Evolutionary conservation across 345 rosid species (phyloP), one percentile per base, ranked within the genome.

Genomic region (Aethionema arabicum): DNA sequence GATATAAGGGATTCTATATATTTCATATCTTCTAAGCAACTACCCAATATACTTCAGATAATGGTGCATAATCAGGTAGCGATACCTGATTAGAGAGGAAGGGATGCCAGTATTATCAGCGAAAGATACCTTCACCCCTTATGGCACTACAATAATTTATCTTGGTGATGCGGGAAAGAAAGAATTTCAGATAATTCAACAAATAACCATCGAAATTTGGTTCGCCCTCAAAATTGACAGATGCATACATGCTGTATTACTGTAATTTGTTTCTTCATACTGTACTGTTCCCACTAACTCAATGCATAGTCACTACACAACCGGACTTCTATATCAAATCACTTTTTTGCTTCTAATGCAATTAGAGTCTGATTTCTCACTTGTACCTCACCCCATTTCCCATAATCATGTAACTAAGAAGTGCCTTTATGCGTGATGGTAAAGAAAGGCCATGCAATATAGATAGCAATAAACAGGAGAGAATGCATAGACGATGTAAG

Each of bases 401-500:
- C 45, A 47, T 69, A 48, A 16, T 37, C 50, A 12, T 46, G 21
- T 38, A 12, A 59, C 32, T 58, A 54, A 44, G 37, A 39, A 49
- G 41, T 35, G 50, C 11, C 67, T 44, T 10, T 56, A 11, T 16
- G 12, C 10, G 5, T 5, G 65, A 57, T 43, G 46, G 38, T 4
- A 11, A 56, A 46, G 33, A 36, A 35, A 37, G 65, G 37, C 39
- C 52, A n/a, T 53, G 62, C 56, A 61, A 53, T 61, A 42, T 49
- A 52, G 8, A 56, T 16, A 37, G 7, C 0, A 48, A 46, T 11
- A 56, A 30, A 37, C 12, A 59, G 40, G 32, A 51, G 36, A 10
- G 29, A 51, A 59, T 68, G 40, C 66, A 60, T 52, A 52, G 33
- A 59, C 62, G 37, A 54, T 11, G 31, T 40, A 60, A 29, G 47